Percentiles rank a stretch among this genome's conserved stretches.
phyloP scores from a whole-genome alignment of 1,284 basidiomycete species.

The Trichosporon sp. region DNA sequence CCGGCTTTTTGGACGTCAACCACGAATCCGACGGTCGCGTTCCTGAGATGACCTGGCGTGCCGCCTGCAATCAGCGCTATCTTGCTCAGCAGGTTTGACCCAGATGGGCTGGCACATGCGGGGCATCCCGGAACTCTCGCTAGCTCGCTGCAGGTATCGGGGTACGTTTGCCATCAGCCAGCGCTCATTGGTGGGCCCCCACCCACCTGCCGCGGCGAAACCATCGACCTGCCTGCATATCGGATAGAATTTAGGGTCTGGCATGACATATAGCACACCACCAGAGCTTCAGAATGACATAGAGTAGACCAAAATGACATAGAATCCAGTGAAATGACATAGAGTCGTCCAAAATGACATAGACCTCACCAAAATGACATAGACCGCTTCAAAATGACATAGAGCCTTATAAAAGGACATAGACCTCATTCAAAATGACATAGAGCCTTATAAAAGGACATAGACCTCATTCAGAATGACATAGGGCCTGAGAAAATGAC shows the following conservation, averaged over 20 bases:
- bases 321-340: constrained; percentile 1
- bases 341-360: constrained; percentile 7
- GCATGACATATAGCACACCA: constrained; percentile 9
- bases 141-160: background rate
- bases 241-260: background rate
- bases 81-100: background rate
- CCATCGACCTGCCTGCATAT: background rate
- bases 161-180: background rate
- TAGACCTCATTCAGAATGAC: background rate
- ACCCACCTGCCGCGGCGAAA: background rate
- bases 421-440: background rate
- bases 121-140: constrained; percentile 1
- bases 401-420: background rate
- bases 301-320: background rate
- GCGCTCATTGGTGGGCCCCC: constrained; percentile 2
- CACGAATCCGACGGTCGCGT: background rate
- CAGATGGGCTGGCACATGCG: background rate
- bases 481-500: background rate
- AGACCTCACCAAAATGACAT: background rate
- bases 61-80: constrained; percentile 7
- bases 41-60: background rate
- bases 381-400: background rate
- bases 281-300: background rate
- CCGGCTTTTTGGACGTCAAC: constrained; percentile 1
- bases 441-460: background rate